phyloP scores from a whole-genome alignment of 2,329 filamentous ascomycete genomes.

The Alternaria ventricosa region DNA sequence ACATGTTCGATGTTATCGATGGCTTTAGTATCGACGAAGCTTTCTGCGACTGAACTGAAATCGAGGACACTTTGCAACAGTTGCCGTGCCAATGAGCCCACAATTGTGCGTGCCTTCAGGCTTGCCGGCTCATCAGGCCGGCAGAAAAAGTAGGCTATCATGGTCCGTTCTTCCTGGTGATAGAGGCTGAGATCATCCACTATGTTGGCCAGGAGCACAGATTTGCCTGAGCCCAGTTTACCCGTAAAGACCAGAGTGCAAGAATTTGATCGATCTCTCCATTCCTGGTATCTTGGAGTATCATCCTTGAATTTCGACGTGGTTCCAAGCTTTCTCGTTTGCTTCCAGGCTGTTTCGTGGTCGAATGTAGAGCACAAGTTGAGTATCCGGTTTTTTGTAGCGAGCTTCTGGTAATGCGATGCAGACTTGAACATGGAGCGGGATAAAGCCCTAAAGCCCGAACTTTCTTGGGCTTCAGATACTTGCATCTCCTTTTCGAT shows the following conservation, averaged over 20 bases:
- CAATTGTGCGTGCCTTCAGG: conserved; percentile 27
- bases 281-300: conserved; percentile 27
- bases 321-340: conserved; percentile 51
- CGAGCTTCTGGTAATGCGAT: conserved; percentile 21
- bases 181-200: conserved; percentile 36
- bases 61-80: conserved; percentile 39
- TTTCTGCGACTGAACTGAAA: conserved; percentile 12
- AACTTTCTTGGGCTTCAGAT: conserved; percentile 38
- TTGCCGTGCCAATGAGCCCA: conserved; percentile 46
- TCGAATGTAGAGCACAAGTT: conserved; percentile 53
- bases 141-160: conserved; percentile 39
- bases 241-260: conserved; percentile 48
- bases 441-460: conserved; percentile 28
- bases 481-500: conserved; percentile 48
- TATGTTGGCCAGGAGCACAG: conserved; percentile 55
- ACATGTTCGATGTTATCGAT: conserved; percentile 22
- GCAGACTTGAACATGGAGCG: conserved; percentile 16
- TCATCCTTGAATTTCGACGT: conserved; percentile 23
- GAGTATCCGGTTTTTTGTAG: conserved; percentile 40
- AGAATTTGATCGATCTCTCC: conserved; percentile 32
- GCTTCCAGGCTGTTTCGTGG: conserved; percentile 52
- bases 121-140: conserved; percentile 30
- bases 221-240: conserved; percentile 56
- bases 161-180: not conserved
- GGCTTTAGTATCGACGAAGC: conserved; percentile 3